Evolutionary conservation across 2,329 filamentous ascomycete genomes (phyloP).

Genomic region (Nigrospora osmanthi): DNA sequence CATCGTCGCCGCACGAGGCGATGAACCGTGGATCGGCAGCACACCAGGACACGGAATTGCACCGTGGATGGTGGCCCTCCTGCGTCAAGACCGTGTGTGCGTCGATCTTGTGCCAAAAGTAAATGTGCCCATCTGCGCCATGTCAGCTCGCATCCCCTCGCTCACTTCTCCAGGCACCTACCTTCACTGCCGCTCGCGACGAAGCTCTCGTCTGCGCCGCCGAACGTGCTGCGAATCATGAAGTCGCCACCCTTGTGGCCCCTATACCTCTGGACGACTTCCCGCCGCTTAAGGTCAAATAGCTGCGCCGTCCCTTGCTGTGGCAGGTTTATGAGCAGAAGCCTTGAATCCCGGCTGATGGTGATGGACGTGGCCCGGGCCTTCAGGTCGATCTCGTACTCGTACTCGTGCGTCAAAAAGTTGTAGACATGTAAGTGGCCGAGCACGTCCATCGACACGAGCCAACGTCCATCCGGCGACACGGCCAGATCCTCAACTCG

Average conservation of each 20-base stretch:
- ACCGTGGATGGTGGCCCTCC: slow-evolving; percentile 65
- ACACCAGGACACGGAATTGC: slow-evolving; percentile 87
- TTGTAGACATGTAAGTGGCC: slow-evolving; percentile 76
- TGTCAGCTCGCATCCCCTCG: slow-evolving; percentile 2
- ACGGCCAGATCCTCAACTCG: slow-evolving; percentile 81
- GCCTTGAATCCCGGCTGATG: slow-evolving; percentile 73
- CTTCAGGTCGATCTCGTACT: slow-evolving; percentile 65
- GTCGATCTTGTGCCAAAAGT: slow-evolving; percentile 87
- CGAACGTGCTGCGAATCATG: slow-evolving; percentile 77
- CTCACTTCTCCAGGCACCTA: slow-evolving; percentile 26
- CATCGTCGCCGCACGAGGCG: slow-evolving; percentile 86
- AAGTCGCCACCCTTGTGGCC: slow-evolving; percentile 70
- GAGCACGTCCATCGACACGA: slow-evolving; percentile 70
- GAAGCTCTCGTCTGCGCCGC: slow-evolving; percentile 86
- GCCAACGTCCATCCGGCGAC: slow-evolving; percentile 68
- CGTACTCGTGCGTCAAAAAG: slow-evolving; percentile 62
- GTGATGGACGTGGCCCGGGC: slow-evolving; percentile 69
- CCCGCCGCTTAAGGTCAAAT: slow-evolving; percentile 66
- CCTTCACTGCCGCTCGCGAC: slow-evolving; percentile 88
- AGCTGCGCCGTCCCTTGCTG: slow-evolving; percentile 69
- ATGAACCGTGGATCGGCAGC: slow-evolving; percentile 76
- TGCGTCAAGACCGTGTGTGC: slow-evolving; percentile 70
- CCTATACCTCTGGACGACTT: slow-evolving; percentile 64
- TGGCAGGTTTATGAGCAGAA: slow-evolving; percentile 71
- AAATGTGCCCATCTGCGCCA: slow-evolving; percentile 53